A percentile compares a stretch with the other conserved stretches of the same genome.
These are phyloP conservation scores for Ophiosphaerella korrae DNA, from an alignment of 2,329 filamentous ascomycete species.

Conservation along the genomic window DNA sequence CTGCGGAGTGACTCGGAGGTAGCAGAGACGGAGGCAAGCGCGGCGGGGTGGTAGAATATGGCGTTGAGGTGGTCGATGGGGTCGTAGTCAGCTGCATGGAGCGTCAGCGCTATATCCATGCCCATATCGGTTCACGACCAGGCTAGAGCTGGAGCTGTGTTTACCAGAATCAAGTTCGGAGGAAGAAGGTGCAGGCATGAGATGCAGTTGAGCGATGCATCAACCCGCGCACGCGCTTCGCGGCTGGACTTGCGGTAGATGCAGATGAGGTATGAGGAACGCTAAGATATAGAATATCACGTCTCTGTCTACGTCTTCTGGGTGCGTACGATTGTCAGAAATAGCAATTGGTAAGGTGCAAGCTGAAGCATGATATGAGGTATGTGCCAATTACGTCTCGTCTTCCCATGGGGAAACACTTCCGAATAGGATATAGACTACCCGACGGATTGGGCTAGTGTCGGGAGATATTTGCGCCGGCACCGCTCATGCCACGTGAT, in stretches of 20 bases:
- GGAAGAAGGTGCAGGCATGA: slow-evolving; percentile 45
- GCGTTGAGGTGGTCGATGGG: slow-evolving; percentile 91
- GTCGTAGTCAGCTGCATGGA: slow-evolving; percentile 76
- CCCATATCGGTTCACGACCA: slow-evolving; percentile 7
- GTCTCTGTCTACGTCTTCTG: neutral
- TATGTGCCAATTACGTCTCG: neutral
- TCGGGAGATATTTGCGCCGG: too few species aligned
- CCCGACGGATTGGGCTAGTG: too few species aligned
- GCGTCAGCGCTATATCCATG: slow-evolving; percentile 29
- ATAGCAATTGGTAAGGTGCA: neutral
- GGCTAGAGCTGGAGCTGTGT: slow-evolving; percentile 7
- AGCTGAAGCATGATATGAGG: neutral
- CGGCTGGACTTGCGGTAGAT: slow-evolving; percentile 24
- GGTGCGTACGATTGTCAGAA: neutral
- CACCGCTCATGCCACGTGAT: too few species aligned
- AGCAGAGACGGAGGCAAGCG: slow-evolving; percentile 74
- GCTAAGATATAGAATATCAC: neutral
- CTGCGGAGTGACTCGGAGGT: slow-evolving; percentile 75
- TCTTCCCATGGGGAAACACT: slow-evolving; percentile 1
- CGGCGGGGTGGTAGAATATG: slow-evolving; percentile 88
- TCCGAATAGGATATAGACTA: too few species aligned
- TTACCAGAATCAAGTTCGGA: slow-evolving; percentile 46
- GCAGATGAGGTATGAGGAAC: neutral
- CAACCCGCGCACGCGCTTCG: slow-evolving; percentile 37
- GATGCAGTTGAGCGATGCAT: slow-evolving; percentile 42